Base-by-base conservation (phyloP, 495 filamentous ascomycete species). In the Aspergillus baeticus region DNA sequence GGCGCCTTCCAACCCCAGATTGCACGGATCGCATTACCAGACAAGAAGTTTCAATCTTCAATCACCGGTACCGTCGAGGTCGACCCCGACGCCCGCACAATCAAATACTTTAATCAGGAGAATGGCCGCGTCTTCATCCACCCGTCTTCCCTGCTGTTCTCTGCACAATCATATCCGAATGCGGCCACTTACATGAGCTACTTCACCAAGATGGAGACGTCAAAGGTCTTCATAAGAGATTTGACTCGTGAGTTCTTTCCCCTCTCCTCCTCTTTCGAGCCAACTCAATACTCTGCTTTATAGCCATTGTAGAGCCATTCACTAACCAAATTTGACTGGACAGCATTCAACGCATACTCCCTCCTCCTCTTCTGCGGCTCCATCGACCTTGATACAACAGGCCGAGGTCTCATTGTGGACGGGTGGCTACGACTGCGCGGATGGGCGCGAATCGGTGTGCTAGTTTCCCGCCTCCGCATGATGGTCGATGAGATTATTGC, bases 391-490 rank as follows among this genome's bases (percentile, higher is more conserved):
- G 94, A 98, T 69, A 96, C 91, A 0, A 79, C 88, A 39, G 94
- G 93, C 2, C 81, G 93, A 7, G 94, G 95, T 4, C 74, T 98
- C 2, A 74, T 97, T 13, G 90, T 98, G 5, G 95, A 98, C 72
- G 92, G 90, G 37, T 97, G 95, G 95, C 70, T 98, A 34, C 79
- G 89, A 29, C 73, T 98, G 20, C 81, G 92, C 6, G 94, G 94
- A 2, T 98, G 95, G 94, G 95, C 95, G 2, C 78, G 95, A 18
- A 92, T 98, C 50, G 94, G 94, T 10, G 93, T 96, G 6, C 70
- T 98, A 51, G 88, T 97, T 11, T 89, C 87, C 13, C 78, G 92
- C 47, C 69, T 98, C 46, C 78, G 95, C 54, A 85, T 82, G 44
- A 88, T 98, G 85, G 77, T 98, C 13, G 95, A 98, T 68, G 82